These are phyloP conservation scores for Ceratocystis eucalypticola DNA, from an alignment of 2,329 filamentous ascomycete genomes.

Conservation along the genomic window DNA sequence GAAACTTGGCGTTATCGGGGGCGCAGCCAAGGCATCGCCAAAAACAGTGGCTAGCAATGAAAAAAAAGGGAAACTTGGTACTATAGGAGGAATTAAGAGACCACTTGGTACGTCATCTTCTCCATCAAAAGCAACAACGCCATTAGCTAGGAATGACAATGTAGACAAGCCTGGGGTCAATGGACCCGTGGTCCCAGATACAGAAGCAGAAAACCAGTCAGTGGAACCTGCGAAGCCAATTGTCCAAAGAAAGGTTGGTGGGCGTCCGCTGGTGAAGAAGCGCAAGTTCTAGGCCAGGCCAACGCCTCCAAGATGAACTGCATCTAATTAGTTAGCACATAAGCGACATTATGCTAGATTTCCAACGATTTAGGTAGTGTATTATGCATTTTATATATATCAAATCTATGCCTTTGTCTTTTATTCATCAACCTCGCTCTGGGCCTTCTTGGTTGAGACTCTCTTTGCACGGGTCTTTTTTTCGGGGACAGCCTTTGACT, in stretches of 20 bases:
- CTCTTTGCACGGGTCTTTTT: neutral
- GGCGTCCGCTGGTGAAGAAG: slow-evolving; percentile 16
- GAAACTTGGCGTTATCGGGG: neutral
- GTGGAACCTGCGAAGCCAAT: neutral
- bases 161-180: too few relatives aligned
- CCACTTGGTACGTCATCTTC: neutral
- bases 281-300: slow-evolving; percentile 14
- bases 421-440: neutral
- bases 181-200: neutral
- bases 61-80: neutral
- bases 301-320: neutral
- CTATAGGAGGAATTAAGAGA: neutral
- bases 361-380: neutral
- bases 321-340: neutral
- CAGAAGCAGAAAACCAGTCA: neutral
- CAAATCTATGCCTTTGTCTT: neutral
- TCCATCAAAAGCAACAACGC: neutral
- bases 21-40: neutral
- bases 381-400: neutral
- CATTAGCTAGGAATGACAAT: neutral
- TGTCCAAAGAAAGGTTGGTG: slow-evolving; percentile 9
- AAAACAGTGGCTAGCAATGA: neutral
- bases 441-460: neutral
- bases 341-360: neutral
- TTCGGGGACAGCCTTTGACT: neutral